Base-by-base conservation (phyloP, 176 grass and related monocot species). In the Oryza nivara region DNA sequence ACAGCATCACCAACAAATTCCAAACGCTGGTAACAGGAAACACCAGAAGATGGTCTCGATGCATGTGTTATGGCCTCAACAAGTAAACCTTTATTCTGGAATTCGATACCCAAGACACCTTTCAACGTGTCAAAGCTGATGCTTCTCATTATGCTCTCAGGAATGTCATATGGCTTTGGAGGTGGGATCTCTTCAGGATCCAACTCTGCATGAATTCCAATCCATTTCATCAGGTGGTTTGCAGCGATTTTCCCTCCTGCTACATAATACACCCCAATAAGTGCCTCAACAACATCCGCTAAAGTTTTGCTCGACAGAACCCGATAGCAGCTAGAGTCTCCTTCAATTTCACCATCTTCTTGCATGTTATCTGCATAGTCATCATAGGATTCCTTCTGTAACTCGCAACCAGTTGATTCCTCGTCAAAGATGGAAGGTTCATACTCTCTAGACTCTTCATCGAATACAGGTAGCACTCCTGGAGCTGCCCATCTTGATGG, bases 1-100 rank as follows among this genome's bases (percentile, higher is more conserved):
- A 99, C 96, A 71, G 96, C 96, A 89, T 99, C 96, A 15, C 96
- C 93, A 90, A 99, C 88, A 93, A 99, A 99, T 90, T 96, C 96
- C 74, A 99, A 81, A 20, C 93, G 88, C 82, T 99, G 96, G 86
- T 99, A 99, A 89, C 96, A 99, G 34, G 93, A 96, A 56, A 99
- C 96, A 14, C 96, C 96, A 76, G 96, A 99, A 64, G 96, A 96
- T 25, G 96, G 93, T 40, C 91, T 93, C 2, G 96, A 99, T 52
- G 96, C 96, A 86, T 99, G 96, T 2, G 93, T 99, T 87, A 99
- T 94, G 45, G 93, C 93, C 86, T 99, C 96, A 78, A 96, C 81
- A 73, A 99, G 82, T 34, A 96, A 83, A 44, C 96, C 93, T 90
- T 75, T 99, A 75, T 75, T 92, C 70, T 88, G 83, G 79, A 99